Evolutionary conservation across 1,284 basidiomycete species (phyloP).

Genomic region (Vanrija humicola): DNA sequence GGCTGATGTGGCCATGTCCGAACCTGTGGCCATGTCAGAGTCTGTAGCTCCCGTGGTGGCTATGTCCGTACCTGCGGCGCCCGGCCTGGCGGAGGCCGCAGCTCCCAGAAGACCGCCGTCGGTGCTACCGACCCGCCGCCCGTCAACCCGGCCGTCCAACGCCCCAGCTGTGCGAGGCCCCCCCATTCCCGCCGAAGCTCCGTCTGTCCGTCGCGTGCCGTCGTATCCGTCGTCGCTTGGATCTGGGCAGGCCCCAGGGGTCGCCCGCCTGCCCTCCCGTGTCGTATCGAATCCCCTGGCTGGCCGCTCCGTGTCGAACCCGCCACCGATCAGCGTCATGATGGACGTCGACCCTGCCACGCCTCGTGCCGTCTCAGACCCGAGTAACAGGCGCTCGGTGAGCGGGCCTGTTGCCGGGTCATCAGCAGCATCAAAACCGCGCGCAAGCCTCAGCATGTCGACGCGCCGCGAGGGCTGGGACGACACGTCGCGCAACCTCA

Average conservation of each 20-base stretch:
- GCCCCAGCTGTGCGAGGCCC: not conserved
- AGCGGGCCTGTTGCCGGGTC: not conserved
- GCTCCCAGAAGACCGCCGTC: no score
- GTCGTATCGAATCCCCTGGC: conserved; percentile 41
- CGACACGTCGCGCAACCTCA: conserved; percentile 36
- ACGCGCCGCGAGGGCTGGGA: conserved; percentile 32
- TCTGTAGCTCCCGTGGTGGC: not conserved
- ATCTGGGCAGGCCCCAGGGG: conserved; percentile 23
- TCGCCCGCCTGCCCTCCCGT: conserved; percentile 27
- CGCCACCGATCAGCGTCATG: not conserved
- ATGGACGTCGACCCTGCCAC: not conserved
- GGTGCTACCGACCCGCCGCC: not conserved
- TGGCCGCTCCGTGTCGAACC: not conserved
- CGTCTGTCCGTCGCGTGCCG: conserved; percentile 21
- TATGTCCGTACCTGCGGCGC: not conserved
- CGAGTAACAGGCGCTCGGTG: not conserved
- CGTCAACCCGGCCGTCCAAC: not conserved
- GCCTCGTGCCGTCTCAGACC: conserved; percentile 4
- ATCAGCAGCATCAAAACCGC: not conserved
- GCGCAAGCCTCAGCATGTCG: conserved; percentile 16
- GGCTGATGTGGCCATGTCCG: not conserved
- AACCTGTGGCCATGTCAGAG: no score
- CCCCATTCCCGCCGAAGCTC: not conserved
- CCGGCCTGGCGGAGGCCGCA: no score
- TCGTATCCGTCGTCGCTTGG: conserved; percentile 43